Conservation (phyloP, 2,329 filamentous ascomycete genomes). For the Bipolaris bicolor region DNA sequence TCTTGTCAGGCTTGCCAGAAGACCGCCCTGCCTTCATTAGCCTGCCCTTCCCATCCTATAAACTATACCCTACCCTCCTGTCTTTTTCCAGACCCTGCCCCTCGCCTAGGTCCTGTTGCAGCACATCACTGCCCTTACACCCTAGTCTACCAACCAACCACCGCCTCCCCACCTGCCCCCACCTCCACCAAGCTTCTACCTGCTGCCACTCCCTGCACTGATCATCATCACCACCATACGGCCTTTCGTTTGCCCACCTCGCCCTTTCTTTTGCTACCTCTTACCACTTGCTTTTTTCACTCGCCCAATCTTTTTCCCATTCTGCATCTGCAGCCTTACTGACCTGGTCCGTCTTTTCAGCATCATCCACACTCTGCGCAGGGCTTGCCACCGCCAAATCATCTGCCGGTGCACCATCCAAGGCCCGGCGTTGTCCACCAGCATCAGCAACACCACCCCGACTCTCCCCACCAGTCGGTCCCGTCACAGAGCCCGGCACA, state of each 20-base stretch:
- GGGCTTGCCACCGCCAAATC: conserved; percentile 68
- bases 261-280: conserved; percentile 9
- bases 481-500: conserved; percentile 62
- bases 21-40: conserved; percentile 34
- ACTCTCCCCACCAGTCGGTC: conserved; percentile 66
- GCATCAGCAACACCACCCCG: conserved; percentile 60
- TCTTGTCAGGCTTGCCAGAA: conserved; percentile 38
- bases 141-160: conserved; percentile 32
- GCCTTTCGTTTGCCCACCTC: conserved; percentile 9
- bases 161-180: conserved; percentile 32
- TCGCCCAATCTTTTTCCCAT: conserved; percentile 18
- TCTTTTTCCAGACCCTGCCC: conserved; percentile 44
- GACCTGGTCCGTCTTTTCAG: conserved; percentile 55
- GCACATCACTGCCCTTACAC: conserved; percentile 28
- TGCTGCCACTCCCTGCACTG: conserved; percentile 23
- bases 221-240: conserved; percentile 14
- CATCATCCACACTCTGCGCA: conserved; percentile 78
- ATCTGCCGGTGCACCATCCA: conserved; percentile 68
- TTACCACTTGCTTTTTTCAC: conserved; percentile 7
- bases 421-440: conserved; percentile 71
- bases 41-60: conserved; percentile 43
- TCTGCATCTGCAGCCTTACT: conserved; percentile 34
- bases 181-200: conserved; percentile 19
- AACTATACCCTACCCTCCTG: conserved; percentile 43
- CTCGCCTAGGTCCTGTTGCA: conserved; percentile 41